Percentiles rank a stretch among this genome's conserved stretches.
Conservation (phyloP, 2,329 filamentous ascomycete species). For the Leptographium wingfieldii region DNA sequence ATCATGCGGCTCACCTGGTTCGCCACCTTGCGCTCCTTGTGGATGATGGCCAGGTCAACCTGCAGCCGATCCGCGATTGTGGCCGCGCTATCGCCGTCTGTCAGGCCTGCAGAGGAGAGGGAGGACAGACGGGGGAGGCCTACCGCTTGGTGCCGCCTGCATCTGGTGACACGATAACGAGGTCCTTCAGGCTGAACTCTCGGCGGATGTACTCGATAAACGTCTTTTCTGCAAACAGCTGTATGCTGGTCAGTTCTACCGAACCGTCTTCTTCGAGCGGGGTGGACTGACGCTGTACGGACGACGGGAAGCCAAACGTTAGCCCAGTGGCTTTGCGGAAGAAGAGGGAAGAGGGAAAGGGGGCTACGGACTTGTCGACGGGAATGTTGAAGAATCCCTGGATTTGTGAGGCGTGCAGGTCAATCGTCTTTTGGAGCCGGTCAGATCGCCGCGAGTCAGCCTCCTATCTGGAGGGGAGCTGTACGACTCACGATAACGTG, state of each 20-base stretch:
- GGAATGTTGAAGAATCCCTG: slow-evolving; percentile 76
- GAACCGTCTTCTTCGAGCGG: too few species aligned
- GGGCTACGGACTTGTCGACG: slow-evolving; percentile 22
- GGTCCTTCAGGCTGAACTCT: slow-evolving; percentile 59
- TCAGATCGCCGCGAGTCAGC: too few species aligned
- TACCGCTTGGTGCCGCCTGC: slow-evolving; percentile 82
- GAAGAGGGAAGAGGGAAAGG: not conserved
- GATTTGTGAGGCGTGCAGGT: slow-evolving; percentile 61
- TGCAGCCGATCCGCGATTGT: slow-evolving; percentile 81
- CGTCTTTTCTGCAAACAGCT: slow-evolving; percentile 86
- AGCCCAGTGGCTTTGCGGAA: not conserved
- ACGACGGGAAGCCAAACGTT: not conserved
- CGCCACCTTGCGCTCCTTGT: slow-evolving; percentile 76
- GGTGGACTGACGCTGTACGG: too few species aligned
- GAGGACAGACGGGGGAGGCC: not conserved
- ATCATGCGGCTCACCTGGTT: slow-evolving; percentile 73
- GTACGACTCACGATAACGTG: slow-evolving; percentile 32
- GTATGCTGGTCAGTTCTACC: slow-evolving; percentile 22
- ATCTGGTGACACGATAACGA: slow-evolving; percentile 87
- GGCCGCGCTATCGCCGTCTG: not conserved
- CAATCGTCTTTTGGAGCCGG: slow-evolving; percentile 53
- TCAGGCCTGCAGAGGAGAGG: not conserved
- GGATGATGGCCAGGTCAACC: slow-evolving; percentile 81
- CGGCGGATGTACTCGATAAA: slow-evolving; percentile 84
- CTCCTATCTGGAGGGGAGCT: slow-evolving; percentile 39